A percentile compares a stretch with the other conserved stretches of the same genome.
These are phyloP conservation scores for Anastatica hierochuntica DNA, from an alignment of 345 rosid genomes.

Conservation along the genomic window DNA sequence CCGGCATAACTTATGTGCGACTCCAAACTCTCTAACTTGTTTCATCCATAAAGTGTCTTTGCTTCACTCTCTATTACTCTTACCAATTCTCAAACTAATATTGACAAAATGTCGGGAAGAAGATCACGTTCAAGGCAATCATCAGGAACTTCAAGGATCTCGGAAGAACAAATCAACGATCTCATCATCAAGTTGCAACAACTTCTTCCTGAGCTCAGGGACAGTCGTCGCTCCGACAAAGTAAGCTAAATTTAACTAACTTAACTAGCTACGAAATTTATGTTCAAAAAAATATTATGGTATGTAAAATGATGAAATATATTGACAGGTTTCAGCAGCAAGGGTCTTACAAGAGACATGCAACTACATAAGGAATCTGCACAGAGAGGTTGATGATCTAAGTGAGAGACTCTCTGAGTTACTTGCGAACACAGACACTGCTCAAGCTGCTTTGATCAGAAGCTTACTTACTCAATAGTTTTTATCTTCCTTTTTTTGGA, in stretches of 20 bases:
- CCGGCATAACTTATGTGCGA: slow-evolving; percentile 13
- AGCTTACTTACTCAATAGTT: slow-evolving; percentile 48
- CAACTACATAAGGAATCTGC: slow-evolving; percentile 70
- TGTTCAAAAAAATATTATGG: too few species aligned
- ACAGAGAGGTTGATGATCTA: slow-evolving; percentile 69
- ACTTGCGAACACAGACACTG: slow-evolving; percentile 56
- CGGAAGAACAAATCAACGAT: slow-evolving; percentile 77
- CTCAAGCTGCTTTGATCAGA: slow-evolving; percentile 71
- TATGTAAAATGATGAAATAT: neutral
- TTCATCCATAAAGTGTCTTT: neutral
- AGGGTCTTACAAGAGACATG: slow-evolving; percentile 72
- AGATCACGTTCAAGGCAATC: slow-evolving; percentile 77
- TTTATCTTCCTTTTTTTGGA: neutral
- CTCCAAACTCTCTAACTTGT: slow-evolving; percentile 17
- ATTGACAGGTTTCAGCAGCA: slow-evolving; percentile 53
- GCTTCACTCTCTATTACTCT: too few species aligned
- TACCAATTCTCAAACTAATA: too few species aligned
- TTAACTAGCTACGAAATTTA: too few species aligned
- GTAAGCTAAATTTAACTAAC: too few species aligned
- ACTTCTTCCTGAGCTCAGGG: slow-evolving; percentile 69
- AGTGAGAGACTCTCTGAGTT: slow-evolving; percentile 74
- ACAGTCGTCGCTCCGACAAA: slow-evolving; percentile 60
- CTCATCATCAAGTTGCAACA: slow-evolving; percentile 72
- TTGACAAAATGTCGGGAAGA: slow-evolving; percentile 62
- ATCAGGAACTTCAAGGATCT: slow-evolving; percentile 47